Base-by-base conservation (phyloP, 2,329 filamentous ascomycete species). In the Diaporthe ampelina region DNA sequence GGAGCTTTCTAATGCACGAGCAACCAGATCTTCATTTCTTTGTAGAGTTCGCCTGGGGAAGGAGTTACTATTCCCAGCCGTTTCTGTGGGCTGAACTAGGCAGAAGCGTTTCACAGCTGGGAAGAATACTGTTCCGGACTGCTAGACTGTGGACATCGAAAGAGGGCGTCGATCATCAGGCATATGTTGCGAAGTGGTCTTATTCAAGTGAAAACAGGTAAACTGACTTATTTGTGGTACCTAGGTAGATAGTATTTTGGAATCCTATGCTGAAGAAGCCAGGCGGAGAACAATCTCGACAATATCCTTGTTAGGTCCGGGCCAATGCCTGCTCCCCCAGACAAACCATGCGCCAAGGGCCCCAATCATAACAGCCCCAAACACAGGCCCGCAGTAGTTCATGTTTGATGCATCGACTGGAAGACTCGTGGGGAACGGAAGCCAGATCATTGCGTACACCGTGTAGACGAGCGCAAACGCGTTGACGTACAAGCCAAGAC, bases 221-320 rank as follows among this genome's bases (percentile, higher is more conserved):
- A n/a, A n/a, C n/a, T n/a, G n/a, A n/a, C n/a, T n/a, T n/a, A n/a
- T n/a, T n/a, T n/a, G n/a, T n/a, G n/a, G n/a, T n/a, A n/a, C n/a
- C n/a, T n/a, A n/a, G n/a, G n/a, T n/a, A n/a, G n/a, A n/a, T n/a
- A n/a, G 9, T 26, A 52, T 52, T n/a, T 15, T 52, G n/a, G 2
- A 52, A n/a, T n/a, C 50, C 50, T 52, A 52, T 52, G 13, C 50
- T 11, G n/a, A 52, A 52, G 50, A 52, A 2, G 50, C 50, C n/a
- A 52, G 24, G n/a, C 50, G 50, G 50, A 52, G 50, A 52, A 52
- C 50, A 52, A 52, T 52, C n/a, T 52, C 50, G 11, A 52, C 50
- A 26, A 52, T 52, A 26, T 52, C 50, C 50, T 52, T 52, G 50
- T 52, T 52, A 8, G 45, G 45, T 10, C 45, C 45, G 19, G 45